Evolutionary conservation across 2,329 filamentous ascomycete genomes (phyloP).

Genomic region (Pseudogymnoascus sp.): DNA sequence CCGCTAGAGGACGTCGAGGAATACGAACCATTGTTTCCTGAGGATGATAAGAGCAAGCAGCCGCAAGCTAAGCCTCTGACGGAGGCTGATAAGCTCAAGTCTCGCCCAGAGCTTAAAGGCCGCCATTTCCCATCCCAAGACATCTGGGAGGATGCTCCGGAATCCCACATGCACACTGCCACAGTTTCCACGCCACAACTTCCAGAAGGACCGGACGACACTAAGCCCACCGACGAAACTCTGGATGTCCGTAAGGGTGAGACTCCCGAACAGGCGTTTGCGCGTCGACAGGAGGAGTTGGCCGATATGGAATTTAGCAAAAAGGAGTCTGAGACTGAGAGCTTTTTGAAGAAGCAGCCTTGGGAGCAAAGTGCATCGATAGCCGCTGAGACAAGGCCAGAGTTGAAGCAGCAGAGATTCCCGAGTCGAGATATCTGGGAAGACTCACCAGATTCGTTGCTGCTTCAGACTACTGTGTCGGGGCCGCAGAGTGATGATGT

Average conservation of each 20-base stretch:
- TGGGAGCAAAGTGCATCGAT: conserved; percentile 46
- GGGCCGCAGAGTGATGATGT: conserved; percentile 41
- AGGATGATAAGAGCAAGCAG: conserved; percentile 55
- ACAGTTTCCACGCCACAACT: conserved; percentile 77
- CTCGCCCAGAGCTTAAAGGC: conserved; percentile 42
- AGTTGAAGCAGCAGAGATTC: conserved; percentile 58
- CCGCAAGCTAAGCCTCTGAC: conserved; percentile 31
- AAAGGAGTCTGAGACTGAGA: conserved; percentile 32
- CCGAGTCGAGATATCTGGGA: conserved; percentile 94
- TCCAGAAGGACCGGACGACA: conserved; percentile 35
- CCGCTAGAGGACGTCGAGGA: conserved; percentile 84
- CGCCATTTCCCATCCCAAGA: conserved; percentile 89
- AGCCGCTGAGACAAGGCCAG: conserved; percentile 43
- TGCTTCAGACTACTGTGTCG: conserved; percentile 67
- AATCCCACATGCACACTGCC: conserved; percentile 69
- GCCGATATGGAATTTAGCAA: conserved; percentile 45
- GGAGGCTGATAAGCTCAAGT: conserved; percentile 49
- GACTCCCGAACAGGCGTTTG: conserved; percentile 58
- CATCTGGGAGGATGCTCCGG: conserved; percentile 93
- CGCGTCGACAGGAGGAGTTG: conserved; percentile 57
- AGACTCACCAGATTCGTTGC: conserved; percentile 76
- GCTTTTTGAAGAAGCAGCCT: conserved; percentile 45
- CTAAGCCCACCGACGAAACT: conserved; percentile 7
- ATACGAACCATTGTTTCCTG: conserved; percentile 90
- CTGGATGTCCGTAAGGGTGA: conserved; percentile 30